These are phyloP conservation scores for Grosmannia serpens DNA, from an alignment of 2,329 filamentous ascomycete species.

Conservation along the genomic window DNA sequence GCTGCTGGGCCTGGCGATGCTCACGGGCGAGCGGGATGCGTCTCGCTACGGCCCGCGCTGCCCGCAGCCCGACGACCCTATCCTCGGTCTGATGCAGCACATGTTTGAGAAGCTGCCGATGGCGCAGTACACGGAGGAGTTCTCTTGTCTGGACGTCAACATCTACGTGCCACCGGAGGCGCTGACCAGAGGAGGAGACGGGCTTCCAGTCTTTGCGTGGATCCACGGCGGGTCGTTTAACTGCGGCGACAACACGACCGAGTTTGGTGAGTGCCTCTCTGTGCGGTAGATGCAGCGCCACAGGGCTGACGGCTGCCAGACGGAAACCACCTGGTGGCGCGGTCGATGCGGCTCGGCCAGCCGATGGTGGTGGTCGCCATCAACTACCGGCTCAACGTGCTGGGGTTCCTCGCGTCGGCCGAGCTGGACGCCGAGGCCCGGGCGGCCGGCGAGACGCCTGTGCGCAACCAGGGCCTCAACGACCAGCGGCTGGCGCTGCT, in stretches of 20 bases:
- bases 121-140: slow-evolving; percentile 5
- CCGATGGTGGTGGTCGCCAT: slow-evolving; percentile 18
- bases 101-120: slow-evolving; percentile 5
- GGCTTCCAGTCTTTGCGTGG: slow-evolving; percentile 7
- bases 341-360: slow-evolving; percentile 14
- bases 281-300: neutral
- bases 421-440: slow-evolving; percentile 8
- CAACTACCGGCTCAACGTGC: slow-evolving; percentile 16
- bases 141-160: slow-evolving; percentile 4
- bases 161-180: slow-evolving; percentile 2
- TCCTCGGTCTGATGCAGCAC: slow-evolving; percentile 3
- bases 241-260: slow-evolving; percentile 5
- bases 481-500: slow-evolving; percentile 40
- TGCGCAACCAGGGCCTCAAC: slow-evolving; percentile 40
- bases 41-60: slow-evolving; percentile 7
- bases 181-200: neutral
- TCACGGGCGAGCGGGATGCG: slow-evolving; percentile 2
- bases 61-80: slow-evolving; percentile 4
- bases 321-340: slow-evolving; percentile 6
- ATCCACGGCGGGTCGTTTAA: slow-evolving; percentile 8
- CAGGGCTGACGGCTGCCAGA: neutral
- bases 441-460: slow-evolving; percentile 1
- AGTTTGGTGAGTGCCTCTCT: neutral
- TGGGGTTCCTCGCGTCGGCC: slow-evolving; percentile 10
- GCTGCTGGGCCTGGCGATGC: neutral